Percentiles rank a stretch among this genome's conserved stretches.
These are phyloP conservation scores for Phytophthora uliginosa DNA, from an alignment of 352 stramenopile species.

Conservation along the genomic window DNA sequence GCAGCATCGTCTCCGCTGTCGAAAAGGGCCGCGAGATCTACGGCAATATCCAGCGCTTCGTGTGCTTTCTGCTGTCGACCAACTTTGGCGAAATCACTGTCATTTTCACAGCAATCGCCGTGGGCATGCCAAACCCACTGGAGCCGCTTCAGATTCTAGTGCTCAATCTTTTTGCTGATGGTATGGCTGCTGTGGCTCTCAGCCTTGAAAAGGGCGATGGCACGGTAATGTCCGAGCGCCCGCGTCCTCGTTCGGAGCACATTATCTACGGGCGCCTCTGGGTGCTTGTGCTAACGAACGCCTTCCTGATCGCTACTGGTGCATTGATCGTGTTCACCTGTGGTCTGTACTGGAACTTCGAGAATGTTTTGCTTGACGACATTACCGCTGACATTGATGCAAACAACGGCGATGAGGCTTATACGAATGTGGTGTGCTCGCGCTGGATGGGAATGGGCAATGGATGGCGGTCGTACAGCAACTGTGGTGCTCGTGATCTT, in stretches of 20 bases:
- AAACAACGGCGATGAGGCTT: constrained; percentile 43
- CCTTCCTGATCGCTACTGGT: constrained; percentile 63
- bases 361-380: constrained; percentile 62
- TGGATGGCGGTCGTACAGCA: constrained; percentile 56
- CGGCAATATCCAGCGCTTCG: constrained; percentile 98
- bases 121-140: constrained; percentile 88
- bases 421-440: constrained; percentile 59
- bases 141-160: constrained; percentile 98
- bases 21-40: constrained; percentile 98
- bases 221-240: constrained; percentile 70
- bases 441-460: constrained; percentile 66
- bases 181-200: constrained; percentile 75
- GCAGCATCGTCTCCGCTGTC: constrained; percentile 97
- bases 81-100: constrained; percentile 97
- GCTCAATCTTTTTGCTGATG: constrained; percentile 99
- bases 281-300: constrained; percentile 75
- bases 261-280: constrained; percentile 80
- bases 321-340: constrained; percentile 70
- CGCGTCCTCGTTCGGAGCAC: constrained; percentile 63
- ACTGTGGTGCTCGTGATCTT: constrained; percentile 46
- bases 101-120: constrained; percentile 73
- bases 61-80: constrained; percentile 98
- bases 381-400: constrained; percentile 58
- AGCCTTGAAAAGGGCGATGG: constrained; percentile 81
- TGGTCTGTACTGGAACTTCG: constrained; percentile 81